Evolutionary conservation across 1,139 yeast genomes (phyloP).

Genomic region (Schizosaccharomyces versatilis): DNA sequence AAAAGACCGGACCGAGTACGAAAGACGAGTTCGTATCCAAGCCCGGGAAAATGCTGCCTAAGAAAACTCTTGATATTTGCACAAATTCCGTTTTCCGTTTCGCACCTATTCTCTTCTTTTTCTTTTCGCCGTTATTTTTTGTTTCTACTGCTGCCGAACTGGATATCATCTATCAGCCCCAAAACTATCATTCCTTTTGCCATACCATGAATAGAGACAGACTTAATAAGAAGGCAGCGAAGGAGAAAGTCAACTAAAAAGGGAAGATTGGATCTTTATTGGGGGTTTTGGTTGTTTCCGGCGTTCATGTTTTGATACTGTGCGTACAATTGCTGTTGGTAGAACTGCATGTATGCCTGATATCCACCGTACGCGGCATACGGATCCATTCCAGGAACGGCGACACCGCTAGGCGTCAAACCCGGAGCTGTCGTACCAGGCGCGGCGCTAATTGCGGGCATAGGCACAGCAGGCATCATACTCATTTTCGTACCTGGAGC

Average conservation of each 20-base stretch:
- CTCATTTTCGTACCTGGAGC: background rate
- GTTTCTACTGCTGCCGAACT: background rate
- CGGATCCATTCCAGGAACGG: slow-evolving; percentile 13
- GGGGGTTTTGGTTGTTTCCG: background rate
- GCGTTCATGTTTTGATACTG: background rate
- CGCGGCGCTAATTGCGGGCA: slow-evolving; percentile 5
- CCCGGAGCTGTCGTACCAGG: slow-evolving; percentile 8
- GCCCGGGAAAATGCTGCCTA: slow-evolving; percentile 7
- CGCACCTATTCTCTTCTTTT: background rate
- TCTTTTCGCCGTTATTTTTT: background rate
- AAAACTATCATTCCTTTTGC: too few relatives aligned
- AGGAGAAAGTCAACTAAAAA: too few relatives aligned
- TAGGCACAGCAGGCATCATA: background rate
- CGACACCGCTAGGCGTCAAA: slow-evolving; percentile 9
- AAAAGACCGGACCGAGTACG: slow-evolving; percentile 45
- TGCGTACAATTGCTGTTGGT: slow-evolving; percentile 7
- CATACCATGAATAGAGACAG: too few relatives aligned
- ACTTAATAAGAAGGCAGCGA: too few relatives aligned
- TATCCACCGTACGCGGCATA: slow-evolving; percentile 15
- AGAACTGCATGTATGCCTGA: slow-evolving; percentile 13
- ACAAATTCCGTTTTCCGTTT: background rate
- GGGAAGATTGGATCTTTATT: too few relatives aligned
- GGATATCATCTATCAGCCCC: too few relatives aligned
- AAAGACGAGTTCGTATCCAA: slow-evolving; percentile 43
- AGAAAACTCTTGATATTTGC: background rate